Conservation (phyloP, 495 filamentous ascomycete species). For the Poronia punctata region DNA sequence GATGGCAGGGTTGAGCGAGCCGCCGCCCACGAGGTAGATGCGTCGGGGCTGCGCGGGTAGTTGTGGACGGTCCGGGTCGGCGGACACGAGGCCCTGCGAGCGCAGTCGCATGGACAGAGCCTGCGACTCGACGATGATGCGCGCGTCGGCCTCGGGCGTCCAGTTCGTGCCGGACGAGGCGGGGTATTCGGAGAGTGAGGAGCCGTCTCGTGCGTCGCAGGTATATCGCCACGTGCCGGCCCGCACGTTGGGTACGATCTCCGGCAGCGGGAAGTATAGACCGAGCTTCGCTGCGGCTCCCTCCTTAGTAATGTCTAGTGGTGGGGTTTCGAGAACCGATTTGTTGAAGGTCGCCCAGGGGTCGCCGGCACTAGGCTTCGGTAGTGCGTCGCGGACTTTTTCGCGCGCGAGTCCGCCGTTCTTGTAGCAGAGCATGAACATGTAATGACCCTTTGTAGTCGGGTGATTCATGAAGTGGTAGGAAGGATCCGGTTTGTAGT, state of each 20-base stretch:
- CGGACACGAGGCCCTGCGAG: constrained; percentile 62
- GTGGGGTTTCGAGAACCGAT: constrained; percentile 53
- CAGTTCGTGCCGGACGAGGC: constrained; percentile 20
- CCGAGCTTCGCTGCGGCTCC: constrained; percentile 68
- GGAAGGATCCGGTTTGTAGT: constrained; percentile 78
- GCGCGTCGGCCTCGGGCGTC: constrained; percentile 56
- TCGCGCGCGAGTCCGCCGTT: constrained; percentile 93
- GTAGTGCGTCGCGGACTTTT: constrained; percentile 64
- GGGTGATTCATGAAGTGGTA: constrained; percentile 90
- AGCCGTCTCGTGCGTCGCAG: constrained; percentile 47
- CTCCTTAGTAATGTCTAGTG: constrained; percentile 51
- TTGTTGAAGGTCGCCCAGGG: constrained; percentile 76
- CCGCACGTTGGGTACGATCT: constrained; percentile 86
- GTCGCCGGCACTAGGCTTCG: constrained; percentile 35
- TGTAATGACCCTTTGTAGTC: constrained; percentile 71
- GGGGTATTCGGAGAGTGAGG: constrained; percentile 34
- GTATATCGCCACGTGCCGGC: constrained; percentile 80
- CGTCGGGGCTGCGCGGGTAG: constrained; percentile 79
- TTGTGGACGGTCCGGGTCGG: constrained; percentile 34
- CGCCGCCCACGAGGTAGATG: constrained; percentile 90
- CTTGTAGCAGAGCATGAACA: constrained; percentile 99
- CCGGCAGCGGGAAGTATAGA: constrained; percentile 87
- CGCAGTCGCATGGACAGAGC: constrained; percentile 83
- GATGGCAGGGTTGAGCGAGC: constrained; percentile 81
- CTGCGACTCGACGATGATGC: constrained; percentile 89